A percentile compares a stretch with the other conserved stretches of the same genome.
These are phyloP conservation scores for Rhodotorula sp. DNA, from an alignment of 1,284 basidiomycete genomes.

Conservation along the genomic window DNA sequence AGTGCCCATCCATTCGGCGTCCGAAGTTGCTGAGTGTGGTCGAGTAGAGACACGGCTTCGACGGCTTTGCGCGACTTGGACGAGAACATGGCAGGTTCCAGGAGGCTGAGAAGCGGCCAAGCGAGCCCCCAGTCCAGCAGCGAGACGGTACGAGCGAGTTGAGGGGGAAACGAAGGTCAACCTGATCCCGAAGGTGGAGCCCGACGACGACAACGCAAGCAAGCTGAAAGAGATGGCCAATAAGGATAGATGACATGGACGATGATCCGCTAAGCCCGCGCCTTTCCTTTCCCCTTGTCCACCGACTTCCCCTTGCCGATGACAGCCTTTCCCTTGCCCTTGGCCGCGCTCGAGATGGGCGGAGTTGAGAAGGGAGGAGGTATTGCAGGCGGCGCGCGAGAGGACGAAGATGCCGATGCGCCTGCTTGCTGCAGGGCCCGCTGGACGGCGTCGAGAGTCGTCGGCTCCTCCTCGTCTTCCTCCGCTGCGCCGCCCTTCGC, in stretches of 20 bases:
- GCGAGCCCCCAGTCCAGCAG: neutral
- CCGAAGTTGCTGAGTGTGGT: slow-evolving; percentile 14
- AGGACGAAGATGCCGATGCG: neutral
- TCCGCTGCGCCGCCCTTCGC: slow-evolving; percentile 4
- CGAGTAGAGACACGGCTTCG: slow-evolving; percentile 12
- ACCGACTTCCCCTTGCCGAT: neutral
- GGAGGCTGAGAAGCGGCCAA: neutral
- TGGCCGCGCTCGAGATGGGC: neutral
- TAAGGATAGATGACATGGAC: neutral
- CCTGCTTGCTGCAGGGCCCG: neutral
- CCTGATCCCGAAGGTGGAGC: neutral
- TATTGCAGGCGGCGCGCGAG: neutral
- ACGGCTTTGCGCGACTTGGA: slow-evolving; percentile 18
- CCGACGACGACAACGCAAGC: neutral
- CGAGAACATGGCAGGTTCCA: slow-evolving; percentile 23
- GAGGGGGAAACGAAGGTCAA: neutral
- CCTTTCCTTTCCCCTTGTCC: slow-evolving; percentile 3
- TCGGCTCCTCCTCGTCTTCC: neutral
- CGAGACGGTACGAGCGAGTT: neutral
- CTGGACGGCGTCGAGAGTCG: slow-evolving; percentile 14
- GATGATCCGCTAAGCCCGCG: no score
- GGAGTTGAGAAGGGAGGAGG: neutral
- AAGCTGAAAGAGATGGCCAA: neutral
- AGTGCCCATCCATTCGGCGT: slow-evolving; percentile 39
- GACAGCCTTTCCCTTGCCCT: slow-evolving; percentile 10